A percentile compares a stretch with the other conserved stretches of the same genome.
Evolutionary conservation across 805 yeast genomes (phyloP).

Genomic region (Lipomyces orientalis): DNA sequence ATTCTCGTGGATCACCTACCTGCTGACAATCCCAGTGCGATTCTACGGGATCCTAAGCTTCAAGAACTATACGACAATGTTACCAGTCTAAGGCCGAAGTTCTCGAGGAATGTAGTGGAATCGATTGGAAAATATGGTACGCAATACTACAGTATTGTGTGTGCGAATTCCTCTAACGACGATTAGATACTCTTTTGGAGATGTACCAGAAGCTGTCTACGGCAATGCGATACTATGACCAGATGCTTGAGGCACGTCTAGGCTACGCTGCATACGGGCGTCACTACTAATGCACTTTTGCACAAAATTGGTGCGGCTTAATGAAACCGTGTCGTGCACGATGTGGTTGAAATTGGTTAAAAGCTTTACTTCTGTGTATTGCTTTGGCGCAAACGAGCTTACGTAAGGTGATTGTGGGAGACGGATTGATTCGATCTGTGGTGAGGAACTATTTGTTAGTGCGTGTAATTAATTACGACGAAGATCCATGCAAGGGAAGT

Average conservation of each 20-base stretch:
- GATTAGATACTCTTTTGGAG: slow-evolving; percentile 58
- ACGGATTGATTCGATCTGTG: neutral
- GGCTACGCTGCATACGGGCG: slow-evolving; percentile 21
- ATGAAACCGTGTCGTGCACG: neutral
- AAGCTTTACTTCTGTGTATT: neutral
- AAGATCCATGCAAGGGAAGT: no score
- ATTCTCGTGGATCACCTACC: slow-evolving; percentile 63
- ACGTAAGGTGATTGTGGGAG: neutral
- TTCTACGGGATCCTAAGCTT: slow-evolving; percentile 56
- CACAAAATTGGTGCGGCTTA: neutral
- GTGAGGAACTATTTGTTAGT: neutral
- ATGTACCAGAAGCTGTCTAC: slow-evolving; percentile 80
- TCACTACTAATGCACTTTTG: neutral
- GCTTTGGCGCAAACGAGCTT: neutral
- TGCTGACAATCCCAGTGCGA: slow-evolving; percentile 53
- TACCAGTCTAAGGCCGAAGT: slow-evolving; percentile 67
- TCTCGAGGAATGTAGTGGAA: slow-evolving; percentile 63
- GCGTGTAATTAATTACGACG: no score
- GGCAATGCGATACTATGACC: slow-evolving; percentile 76
- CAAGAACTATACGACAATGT: slow-evolving; percentile 66
- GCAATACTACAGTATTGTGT: slow-evolving; percentile 4
- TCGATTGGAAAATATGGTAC: slow-evolving; percentile 62
- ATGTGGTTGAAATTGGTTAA: neutral
- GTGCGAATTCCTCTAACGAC: slow-evolving; percentile 6
- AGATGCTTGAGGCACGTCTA: slow-evolving; percentile 59